Percentiles rank a stretch among this genome's conserved stretches.
phyloP scores from a whole-genome alignment of 805 yeast species.

The Debaryomyces hansenii region DNA sequence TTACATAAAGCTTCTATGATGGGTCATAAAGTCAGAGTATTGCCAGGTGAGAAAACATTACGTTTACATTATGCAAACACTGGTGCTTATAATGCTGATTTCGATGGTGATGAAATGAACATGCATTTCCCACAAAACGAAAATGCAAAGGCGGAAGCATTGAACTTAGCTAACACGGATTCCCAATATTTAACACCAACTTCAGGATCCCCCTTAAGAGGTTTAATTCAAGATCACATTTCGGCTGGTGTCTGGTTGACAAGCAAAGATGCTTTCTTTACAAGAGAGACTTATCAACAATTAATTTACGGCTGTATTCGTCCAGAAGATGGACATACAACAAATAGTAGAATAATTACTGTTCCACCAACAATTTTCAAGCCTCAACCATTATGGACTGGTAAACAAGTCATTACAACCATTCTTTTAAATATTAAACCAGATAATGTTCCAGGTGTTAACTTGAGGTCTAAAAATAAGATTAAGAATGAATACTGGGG shows the following conservation, averaged over 20 bases:
- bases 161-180: conserved; percentile 93
- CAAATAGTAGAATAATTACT: conserved; percentile 63
- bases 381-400: conserved; percentile 95
- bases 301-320: conserved; percentile 89
- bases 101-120: conserved; percentile 99
- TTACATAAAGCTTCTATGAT: conserved; percentile 99
- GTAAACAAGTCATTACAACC: conserved; percentile 95
- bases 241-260: conserved; percentile 99
- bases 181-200: conserved; percentile 98
- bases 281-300: conserved; percentile 91
- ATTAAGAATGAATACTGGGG: conserved; percentile 97
- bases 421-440: conserved; percentile 87
- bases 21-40: conserved; percentile 97
- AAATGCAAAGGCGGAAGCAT: conserved; percentile 94
- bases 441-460: conserved; percentile 84
- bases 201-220: conserved; percentile 97
- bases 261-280: conserved; percentile 85
- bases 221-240: conserved; percentile 97
- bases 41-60: conserved; percentile 96
- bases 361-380: conserved; percentile 87
- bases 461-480: conserved; percentile 80
- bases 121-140: conserved; percentile 99
- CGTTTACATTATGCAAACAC: conserved; percentile 98
- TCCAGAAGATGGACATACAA: conserved; percentile 96
- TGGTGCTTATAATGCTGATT: conserved; percentile 98